Evolutionary conservation across 1,284 basidiomycete species (phyloP), one percentile per base, ranked within the genome.

Genomic region (Pholiota adiposa): DNA sequence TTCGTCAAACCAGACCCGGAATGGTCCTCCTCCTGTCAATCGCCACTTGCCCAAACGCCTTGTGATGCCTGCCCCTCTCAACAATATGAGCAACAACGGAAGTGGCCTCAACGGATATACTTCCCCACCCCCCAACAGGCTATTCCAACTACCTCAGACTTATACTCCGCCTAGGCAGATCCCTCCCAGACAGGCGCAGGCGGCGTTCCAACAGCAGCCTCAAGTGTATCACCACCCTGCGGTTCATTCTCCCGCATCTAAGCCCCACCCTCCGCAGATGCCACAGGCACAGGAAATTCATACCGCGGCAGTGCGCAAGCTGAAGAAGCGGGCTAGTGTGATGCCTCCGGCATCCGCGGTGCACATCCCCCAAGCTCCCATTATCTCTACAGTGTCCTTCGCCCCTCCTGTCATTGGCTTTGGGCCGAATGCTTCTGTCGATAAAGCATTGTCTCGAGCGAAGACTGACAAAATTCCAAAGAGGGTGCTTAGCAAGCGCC

Each of bases 31-130:
- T 44, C 65, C 63, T 38, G 64, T 63, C 18, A 61, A 64, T 53
- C 67, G 64, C 18, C 69, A 60, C 62, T 66, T 86, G 23, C 87
- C 87, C 2, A 87, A 81, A 70, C 80, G 75, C 34, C 81, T 89
- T 31, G 84, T 89, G 34, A 89, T 89, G 87, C 87, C 87, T 44
- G 71, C 84, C 5, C 88, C 83, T 16, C 75, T 89, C 23, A 79
- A 63, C 40, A 59, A 34, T 33, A 51, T 29, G 19, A 38, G 25
- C 34, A 21, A 54, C 27, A 43, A 48, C 25, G 46, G 46, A 4
- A 34, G 7, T 50, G 29, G 48, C 19, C 36, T 31, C 46, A 48
- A n/a, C 62, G 54, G 43, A 36, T 54, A 54, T 23, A 23, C 23
- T 40, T 25, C 23, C 33, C 31, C 38, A 14, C 59, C 49, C 9